These are phyloP conservation scores for Schwanniomyces occidentalis DNA, from an alignment of 805 yeast genomes.

Conservation along the genomic window DNA sequence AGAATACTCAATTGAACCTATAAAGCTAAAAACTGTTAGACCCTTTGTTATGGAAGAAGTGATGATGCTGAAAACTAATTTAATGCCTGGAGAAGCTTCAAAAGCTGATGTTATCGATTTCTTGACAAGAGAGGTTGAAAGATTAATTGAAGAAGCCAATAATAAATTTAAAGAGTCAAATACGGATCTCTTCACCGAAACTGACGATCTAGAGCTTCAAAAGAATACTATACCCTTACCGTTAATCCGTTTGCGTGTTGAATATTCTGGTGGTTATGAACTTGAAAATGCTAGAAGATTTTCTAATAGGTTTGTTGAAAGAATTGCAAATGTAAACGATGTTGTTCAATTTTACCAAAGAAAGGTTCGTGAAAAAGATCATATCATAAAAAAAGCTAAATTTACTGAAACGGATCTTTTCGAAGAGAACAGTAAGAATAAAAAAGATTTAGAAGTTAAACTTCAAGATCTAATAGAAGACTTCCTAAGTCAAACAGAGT, in stretches of 20 bases:
- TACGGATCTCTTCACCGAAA: slow-evolving; percentile 28
- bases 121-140: slow-evolving; percentile 64
- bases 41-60: slow-evolving; percentile 80
- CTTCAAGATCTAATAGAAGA: slow-evolving; percentile 65
- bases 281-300: slow-evolving; percentile 89
- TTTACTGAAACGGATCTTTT: slow-evolving; percentile 14
- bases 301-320: slow-evolving; percentile 86
- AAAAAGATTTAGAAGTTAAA: slow-evolving; percentile 36
- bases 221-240: slow-evolving; percentile 65
- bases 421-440: slow-evolving; percentile 12
- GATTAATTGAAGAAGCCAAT: slow-evolving; percentile 60
- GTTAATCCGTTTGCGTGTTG: slow-evolving; percentile 76
- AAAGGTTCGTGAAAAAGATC: slow-evolving; percentile 27
- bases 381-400: slow-evolving; percentile 17
- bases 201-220: slow-evolving; percentile 2
- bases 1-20: slow-evolving; percentile 56
- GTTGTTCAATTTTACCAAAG: slow-evolving; percentile 70
- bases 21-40: slow-evolving; percentile 69
- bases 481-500: slow-evolving; percentile 59
- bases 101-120: slow-evolving; percentile 60
- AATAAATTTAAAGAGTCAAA: slow-evolving; percentile 44
- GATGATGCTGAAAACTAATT: slow-evolving; percentile 49
- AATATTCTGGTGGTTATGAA: slow-evolving; percentile 87
- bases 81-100: slow-evolving; percentile 62
- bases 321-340: slow-evolving; percentile 88